Evolutionary conservation across 2,329 filamentous ascomycete genomes (phyloP).

Genomic region (Exophiala calicioides): DNA sequence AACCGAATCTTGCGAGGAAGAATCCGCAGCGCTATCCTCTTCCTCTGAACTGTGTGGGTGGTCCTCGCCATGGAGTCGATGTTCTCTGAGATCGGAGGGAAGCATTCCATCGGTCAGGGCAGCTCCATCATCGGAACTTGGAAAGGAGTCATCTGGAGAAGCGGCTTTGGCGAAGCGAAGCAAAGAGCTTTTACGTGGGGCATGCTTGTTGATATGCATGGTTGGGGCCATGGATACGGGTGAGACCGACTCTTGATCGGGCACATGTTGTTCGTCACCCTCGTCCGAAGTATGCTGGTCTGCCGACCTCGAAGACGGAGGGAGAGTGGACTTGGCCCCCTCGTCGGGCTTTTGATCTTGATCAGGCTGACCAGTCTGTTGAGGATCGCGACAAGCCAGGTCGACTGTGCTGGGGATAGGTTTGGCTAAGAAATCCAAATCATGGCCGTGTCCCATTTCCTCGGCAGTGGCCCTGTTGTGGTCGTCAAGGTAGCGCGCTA

Average conservation of each 20-base stretch:
- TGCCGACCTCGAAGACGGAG: too few species aligned
- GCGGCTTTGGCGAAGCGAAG: constrained; percentile 26
- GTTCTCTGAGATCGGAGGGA: constrained; percentile 6
- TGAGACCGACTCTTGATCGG: constrained; percentile 1
- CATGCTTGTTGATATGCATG: constrained; percentile 22
- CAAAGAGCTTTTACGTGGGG: constrained; percentile 30
- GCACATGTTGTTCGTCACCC: background rate
- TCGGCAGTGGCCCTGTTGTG: constrained; percentile 13
- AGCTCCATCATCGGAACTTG: constrained; percentile 3
- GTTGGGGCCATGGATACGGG: constrained; percentile 4
- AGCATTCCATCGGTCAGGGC: background rate
- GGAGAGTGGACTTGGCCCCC: background rate
- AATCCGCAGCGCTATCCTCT: constrained; percentile 8
- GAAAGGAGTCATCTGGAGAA: constrained; percentile 18
- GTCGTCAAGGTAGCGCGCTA: constrained; percentile 27
- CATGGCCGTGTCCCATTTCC: background rate
- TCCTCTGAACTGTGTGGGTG: constrained; percentile 23
- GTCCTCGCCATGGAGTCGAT: constrained; percentile 21
- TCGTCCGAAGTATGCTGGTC: too few species aligned
- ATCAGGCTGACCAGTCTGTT: background rate
- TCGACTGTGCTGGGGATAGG: constrained; percentile 18
- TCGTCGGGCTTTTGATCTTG: background rate
- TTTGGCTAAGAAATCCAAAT: background rate
- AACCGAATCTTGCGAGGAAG: constrained; percentile 4
- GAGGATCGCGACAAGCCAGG: constrained; percentile 13